A percentile compares a stretch with the other conserved stretches of the same genome.
Conservation (phyloP, 2,329 filamentous ascomycete genomes). For the Nectriaceae sp. region DNA sequence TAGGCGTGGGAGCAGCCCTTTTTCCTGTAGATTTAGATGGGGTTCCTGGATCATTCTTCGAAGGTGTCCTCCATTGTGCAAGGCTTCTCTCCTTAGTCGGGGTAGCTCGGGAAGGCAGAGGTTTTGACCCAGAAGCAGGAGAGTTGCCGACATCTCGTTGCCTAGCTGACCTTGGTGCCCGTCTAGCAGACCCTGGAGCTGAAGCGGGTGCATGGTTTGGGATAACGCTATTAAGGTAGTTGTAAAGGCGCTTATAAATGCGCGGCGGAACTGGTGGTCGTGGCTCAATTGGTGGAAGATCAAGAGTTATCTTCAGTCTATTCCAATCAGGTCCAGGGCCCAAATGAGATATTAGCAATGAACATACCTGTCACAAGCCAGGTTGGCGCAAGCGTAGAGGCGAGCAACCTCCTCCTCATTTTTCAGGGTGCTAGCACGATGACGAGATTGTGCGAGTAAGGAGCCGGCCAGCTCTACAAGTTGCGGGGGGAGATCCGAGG, state of each 20-base stretch:
- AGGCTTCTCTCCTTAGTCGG: slow-evolving; percentile 50
- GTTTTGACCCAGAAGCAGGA: slow-evolving; percentile 29
- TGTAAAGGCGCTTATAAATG: slow-evolving; percentile 82
- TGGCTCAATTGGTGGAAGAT: slow-evolving; percentile 75
- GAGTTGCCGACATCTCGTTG: slow-evolving; percentile 29
- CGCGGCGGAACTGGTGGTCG: slow-evolving; percentile 77
- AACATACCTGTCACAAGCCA: slow-evolving; percentile 80
- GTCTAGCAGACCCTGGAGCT: slow-evolving; percentile 30
- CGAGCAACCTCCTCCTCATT: slow-evolving; percentile 87
- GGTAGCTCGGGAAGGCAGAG: slow-evolving; percentile 43
- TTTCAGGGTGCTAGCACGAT: slow-evolving; percentile 75
- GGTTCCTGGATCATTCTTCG: slow-evolving; percentile 32
- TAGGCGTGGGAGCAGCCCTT: slow-evolving; percentile 22
- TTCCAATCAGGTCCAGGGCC: slow-evolving; percentile 1
- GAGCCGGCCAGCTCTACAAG: slow-evolving; percentile 72
- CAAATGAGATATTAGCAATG: not conserved
- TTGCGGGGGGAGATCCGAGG: slow-evolving; percentile 65
- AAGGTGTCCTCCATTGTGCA: slow-evolving; percentile 43
- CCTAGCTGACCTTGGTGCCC: slow-evolving; percentile 36
- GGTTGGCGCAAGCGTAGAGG: slow-evolving; percentile 79
- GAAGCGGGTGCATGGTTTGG: slow-evolving; percentile 41
- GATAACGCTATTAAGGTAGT: slow-evolving; percentile 75
- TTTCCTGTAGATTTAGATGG: slow-evolving; percentile 46
- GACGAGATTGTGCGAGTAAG: slow-evolving; percentile 77
- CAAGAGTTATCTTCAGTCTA: slow-evolving; percentile 73